Evolutionary conservation across 495 filamentous ascomycete genomes (phyloP).

Genomic region (Talaromyces stipitatus): DNA sequence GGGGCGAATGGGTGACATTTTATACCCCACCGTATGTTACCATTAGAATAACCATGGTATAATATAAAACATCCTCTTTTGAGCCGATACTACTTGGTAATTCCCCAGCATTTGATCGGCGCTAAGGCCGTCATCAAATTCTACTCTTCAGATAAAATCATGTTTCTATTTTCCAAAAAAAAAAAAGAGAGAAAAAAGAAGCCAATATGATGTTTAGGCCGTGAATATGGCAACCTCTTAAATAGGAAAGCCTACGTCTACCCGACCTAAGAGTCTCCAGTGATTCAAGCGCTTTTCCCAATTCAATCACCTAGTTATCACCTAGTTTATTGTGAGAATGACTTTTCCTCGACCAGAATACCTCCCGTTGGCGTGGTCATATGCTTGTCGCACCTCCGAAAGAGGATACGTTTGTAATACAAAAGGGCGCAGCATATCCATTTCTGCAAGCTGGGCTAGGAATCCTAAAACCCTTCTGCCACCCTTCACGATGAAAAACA

Average conservation of each 20-base stretch:
- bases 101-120: not conserved
- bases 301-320: not conserved
- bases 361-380: conserved; percentile 23
- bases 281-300: not conserved
- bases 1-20: not conserved
- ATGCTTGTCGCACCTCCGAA: conserved; percentile 19
- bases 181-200: not conserved
- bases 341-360: conserved; percentile 20
- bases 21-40: not conserved
- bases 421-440: conserved; percentile 16
- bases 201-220: not conserved
- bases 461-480: conserved; percentile 9
- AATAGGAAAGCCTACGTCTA: not conserved
- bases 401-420: conserved; percentile 19
- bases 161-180: not conserved
- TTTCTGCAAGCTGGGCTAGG: conserved; percentile 14
- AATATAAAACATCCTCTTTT: not conserved
- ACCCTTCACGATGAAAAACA: conserved; percentile 27
- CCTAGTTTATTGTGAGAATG: conserved; percentile 13
- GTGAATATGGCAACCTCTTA: not conserved
- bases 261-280: not conserved
- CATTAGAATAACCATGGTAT: not conserved
- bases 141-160: not conserved
- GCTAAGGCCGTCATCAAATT: not conserved
- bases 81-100: not conserved